Conservation (phyloP, 2,329 filamentous ascomycete species). For the Hymenotorrendiella dingleyae region DNA sequence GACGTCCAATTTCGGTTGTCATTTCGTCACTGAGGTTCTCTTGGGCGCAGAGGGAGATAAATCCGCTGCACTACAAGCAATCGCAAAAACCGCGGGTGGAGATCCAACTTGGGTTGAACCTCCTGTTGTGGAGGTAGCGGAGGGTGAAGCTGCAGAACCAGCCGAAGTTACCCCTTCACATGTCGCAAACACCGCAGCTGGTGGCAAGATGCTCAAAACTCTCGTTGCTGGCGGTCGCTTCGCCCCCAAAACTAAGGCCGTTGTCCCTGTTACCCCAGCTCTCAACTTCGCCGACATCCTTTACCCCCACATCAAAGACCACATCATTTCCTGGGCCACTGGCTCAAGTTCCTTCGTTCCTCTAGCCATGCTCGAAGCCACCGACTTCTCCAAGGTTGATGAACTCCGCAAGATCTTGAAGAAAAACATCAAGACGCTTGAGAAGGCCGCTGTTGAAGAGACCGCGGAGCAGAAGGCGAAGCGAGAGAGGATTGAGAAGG, state of each 20-base stretch:
- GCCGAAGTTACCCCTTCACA: conserved; percentile 35
- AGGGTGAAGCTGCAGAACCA: conserved; percentile 14
- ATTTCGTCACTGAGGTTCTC: conserved; percentile 78
- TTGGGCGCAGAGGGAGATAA: conserved; percentile 73
- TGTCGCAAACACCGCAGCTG: conserved; percentile 54
- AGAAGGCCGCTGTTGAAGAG: conserved; percentile 59
- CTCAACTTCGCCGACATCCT: conserved; percentile 75
- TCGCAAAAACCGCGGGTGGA: conserved; percentile 57
- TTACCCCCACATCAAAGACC: conserved; percentile 72
- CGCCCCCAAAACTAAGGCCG: conserved; percentile 64
- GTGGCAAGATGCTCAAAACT: conserved; percentile 82
- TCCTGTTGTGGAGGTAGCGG: conserved; percentile 34
- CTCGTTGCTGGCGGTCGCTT: conserved; percentile 86
- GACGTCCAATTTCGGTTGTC: conserved; percentile 74
- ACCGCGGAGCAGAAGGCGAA: conserved; percentile 47
- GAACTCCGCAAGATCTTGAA: conserved; percentile 65
- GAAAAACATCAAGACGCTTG: conserved; percentile 65
- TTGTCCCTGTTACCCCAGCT: conserved; percentile 67
- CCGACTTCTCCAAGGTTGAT: conserved; percentile 59
- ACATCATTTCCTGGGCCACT: conserved; percentile 77
- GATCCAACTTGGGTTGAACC: conserved; percentile 37
- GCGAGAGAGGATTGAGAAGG: conserved; percentile 39
- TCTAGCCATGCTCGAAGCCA: conserved; percentile 71
- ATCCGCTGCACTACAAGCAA: conserved; percentile 62
- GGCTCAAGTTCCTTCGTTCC: conserved; percentile 83